Percentiles rank a stretch among this genome's conserved stretches.
Conservation (phyloP, 352 stramenopile species). For the Phytophthora sansomeana region DNA sequence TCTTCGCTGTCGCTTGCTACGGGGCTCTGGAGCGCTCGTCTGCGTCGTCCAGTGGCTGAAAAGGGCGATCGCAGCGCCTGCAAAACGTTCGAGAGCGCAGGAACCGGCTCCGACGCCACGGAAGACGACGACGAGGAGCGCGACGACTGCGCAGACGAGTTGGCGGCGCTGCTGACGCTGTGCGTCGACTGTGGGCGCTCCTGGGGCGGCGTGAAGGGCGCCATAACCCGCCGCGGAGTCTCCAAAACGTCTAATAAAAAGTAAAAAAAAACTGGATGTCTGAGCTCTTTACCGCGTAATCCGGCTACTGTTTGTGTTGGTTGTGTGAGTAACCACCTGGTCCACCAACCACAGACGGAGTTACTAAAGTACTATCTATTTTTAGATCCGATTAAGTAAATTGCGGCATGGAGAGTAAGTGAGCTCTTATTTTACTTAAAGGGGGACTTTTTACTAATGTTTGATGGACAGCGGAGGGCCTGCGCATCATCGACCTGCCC, state of each 20-base stretch:
- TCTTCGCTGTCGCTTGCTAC: not conserved
- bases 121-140: constrained; percentile 14
- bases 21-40: constrained; percentile 11
- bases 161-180: constrained; percentile 4
- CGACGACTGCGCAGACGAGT: constrained; percentile 1
- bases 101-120: not conserved
- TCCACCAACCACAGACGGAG: not conserved
- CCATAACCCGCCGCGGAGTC: not conserved
- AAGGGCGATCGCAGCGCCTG: constrained; percentile 27
- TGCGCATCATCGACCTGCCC: constrained; percentile 62
- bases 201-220: not conserved
- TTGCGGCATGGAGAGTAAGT: not conserved
- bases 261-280: not conserved
- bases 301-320: not conserved
- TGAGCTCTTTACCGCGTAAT: not conserved
- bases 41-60: constrained; percentile 10
- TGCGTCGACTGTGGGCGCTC: not conserved
- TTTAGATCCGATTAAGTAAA: not conserved
- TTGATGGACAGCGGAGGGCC: not conserved
- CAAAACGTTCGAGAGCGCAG: constrained; percentile 12
- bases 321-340: not conserved
- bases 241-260: too few relatives aligned
- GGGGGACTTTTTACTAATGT: not conserved
- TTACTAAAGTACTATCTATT: not conserved
- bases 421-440: not conserved